Conservation (phyloP, 2,329 filamentous ascomycete species). For the Apiospora koreana region DNA sequence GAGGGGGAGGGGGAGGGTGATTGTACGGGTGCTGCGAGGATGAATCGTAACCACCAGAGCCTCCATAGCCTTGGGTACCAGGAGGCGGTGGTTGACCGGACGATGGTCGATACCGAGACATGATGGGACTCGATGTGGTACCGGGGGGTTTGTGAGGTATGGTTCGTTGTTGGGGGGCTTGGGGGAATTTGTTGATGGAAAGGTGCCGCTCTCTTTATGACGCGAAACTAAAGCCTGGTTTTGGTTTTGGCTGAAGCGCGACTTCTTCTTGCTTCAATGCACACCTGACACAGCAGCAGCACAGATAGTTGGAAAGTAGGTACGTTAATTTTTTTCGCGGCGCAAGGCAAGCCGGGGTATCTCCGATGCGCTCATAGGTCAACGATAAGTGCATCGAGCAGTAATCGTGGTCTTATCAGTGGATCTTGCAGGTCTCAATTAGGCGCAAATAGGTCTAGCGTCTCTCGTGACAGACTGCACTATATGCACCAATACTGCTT, state of each 20-base stretch:
- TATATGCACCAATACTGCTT: not conserved
- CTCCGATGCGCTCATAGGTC: not conserved
- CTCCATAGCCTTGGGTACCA: not conserved
- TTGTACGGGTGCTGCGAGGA: not conserved
- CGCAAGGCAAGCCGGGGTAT: not conserved
- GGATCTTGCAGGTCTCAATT: not conserved
- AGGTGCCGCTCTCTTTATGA: not conserved
- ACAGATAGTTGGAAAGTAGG: too few relatives aligned
- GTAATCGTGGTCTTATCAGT: not conserved
- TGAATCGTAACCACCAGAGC: not conserved
- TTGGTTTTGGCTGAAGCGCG: not conserved
- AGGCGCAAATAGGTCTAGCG: not conserved
- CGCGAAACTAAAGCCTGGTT: not conserved
- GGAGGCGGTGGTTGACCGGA: conserved; percentile 7
- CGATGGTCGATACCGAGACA: conserved; percentile 1
- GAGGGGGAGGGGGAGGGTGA: not conserved
- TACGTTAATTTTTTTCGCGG: not conserved
- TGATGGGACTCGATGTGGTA: not conserved
- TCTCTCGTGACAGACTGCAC: not conserved
- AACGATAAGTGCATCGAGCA: not conserved
- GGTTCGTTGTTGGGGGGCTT: not conserved
- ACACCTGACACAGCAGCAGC: too few relatives aligned
- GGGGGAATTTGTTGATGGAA: not conserved
- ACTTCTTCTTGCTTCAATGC: not conserved
- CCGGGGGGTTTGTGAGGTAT: not conserved